Evolutionary conservation across 768 basidiomycete species (phyloP).

Genomic region (Peribolospora baueri): DNA sequence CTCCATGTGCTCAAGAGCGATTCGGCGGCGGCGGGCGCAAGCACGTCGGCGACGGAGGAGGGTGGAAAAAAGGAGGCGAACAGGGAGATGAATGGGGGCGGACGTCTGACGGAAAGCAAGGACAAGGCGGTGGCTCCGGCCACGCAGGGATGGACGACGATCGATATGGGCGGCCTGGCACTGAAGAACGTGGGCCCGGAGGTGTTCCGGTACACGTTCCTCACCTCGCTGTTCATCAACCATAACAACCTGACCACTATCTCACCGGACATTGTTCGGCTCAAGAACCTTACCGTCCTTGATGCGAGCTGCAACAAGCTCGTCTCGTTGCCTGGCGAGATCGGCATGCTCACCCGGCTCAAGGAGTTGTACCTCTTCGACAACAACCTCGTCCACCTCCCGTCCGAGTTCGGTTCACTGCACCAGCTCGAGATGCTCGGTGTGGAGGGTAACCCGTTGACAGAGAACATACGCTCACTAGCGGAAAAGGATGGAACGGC

Average conservation of each 20-base stretch:
- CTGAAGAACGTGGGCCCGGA: conserved; percentile 73
- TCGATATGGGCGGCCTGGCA: conserved; percentile 89
- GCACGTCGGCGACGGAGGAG: conserved; percentile 4
- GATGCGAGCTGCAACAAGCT: conserved; percentile 81
- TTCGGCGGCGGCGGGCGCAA: background rate
- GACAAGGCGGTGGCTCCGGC: background rate
- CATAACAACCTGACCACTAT: conserved; percentile 63
- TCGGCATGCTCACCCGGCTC: conserved; percentile 70
- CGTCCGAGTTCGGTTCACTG: conserved; percentile 63
- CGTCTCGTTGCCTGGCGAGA: conserved; percentile 47
- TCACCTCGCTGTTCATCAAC: conserved; percentile 83
- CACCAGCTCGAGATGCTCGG: conserved; percentile 83
- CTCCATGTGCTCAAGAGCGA: background rate
- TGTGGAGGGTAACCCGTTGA: conserved; percentile 89
- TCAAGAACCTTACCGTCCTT: conserved; percentile 64
- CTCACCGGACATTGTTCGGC: conserved; percentile 56
- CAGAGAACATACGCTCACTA: conserved; percentile 44
- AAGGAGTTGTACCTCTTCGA: conserved; percentile 90
- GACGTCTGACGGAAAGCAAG: background rate
- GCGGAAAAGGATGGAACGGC: conserved; percentile 88
- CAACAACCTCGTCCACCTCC: conserved; percentile 67
- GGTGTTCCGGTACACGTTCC: conserved; percentile 64
- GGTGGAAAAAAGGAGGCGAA: conserved; percentile 2
- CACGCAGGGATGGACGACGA: conserved; percentile 42
- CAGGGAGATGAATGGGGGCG: background rate